A percentile compares a stretch with the other conserved stretches of the same genome.
Conservation (phyloP, 2,329 filamentous ascomycete genomes). For the Rhynchosporium secalis region DNA sequence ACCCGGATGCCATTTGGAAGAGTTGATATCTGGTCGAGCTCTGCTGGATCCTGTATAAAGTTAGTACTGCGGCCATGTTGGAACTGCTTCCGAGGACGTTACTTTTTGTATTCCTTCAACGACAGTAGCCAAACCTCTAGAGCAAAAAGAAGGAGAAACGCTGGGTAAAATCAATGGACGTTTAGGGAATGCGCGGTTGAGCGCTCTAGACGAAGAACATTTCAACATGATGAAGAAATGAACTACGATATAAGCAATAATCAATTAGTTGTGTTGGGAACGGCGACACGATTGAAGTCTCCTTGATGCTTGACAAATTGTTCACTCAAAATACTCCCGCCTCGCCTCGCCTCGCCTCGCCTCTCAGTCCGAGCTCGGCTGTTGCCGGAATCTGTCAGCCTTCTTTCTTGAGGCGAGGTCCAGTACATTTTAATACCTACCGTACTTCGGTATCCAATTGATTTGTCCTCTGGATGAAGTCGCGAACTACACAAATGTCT, state of each 20-base stretch:
- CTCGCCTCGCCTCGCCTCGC: neutral
- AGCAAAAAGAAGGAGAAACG: conserved; percentile 32
- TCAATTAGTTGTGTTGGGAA: neutral
- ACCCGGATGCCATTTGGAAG: conserved; percentile 92
- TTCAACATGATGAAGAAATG: conserved; percentile 36
- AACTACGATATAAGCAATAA: neutral
- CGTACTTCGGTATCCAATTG: no score
- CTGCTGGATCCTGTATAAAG: conserved; percentile 68
- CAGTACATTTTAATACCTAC: no score
- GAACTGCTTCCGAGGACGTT: neutral
- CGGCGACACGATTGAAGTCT: neutral
- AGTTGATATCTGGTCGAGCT: conserved; percentile 84
- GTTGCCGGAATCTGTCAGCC: conserved; percentile 2
- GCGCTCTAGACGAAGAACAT: conserved; percentile 32
- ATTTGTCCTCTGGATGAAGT: neutral
- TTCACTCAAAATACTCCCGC: conserved; percentile 11
- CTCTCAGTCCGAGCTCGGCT: neutral
- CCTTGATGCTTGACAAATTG: conserved; percentile 4
- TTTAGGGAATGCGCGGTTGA: conserved; percentile 30
- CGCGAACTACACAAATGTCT: no score
- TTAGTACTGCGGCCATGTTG: conserved; percentile 25
- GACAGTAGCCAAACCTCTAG: conserved; percentile 38
- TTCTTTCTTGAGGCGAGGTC: neutral
- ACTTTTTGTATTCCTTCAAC: conserved; percentile 41
- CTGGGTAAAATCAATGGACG: conserved; percentile 20